Conservation (phyloP, 2,329 filamentous ascomycete species). For the Cladorrhinum sp. region DNA sequence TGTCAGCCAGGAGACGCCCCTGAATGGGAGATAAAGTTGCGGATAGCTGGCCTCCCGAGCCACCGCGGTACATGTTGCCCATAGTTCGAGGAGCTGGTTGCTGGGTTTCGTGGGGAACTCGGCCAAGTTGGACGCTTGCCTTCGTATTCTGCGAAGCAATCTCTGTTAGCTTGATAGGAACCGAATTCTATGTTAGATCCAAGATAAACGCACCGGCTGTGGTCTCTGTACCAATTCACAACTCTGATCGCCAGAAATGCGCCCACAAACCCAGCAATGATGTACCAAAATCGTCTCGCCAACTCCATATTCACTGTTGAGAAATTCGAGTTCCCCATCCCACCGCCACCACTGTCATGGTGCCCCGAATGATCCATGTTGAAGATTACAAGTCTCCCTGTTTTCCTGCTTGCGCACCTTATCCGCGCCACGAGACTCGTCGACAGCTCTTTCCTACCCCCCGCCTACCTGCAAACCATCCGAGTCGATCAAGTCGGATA, state of each 20-base stretch:
- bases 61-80: slow-evolving; percentile 59
- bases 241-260: slow-evolving; percentile 40
- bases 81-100: slow-evolving; percentile 45
- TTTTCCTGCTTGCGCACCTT: too few relatives aligned
- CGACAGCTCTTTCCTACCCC: too few relatives aligned
- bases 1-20: slow-evolving; percentile 52
- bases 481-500: too few relatives aligned
- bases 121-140: slow-evolving; percentile 42
- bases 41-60: slow-evolving; percentile 56
- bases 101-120: slow-evolving; percentile 52
- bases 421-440: background rate
- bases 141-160: slow-evolving; percentile 43
- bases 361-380: slow-evolving; percentile 19
- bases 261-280: slow-evolving; percentile 49
- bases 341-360: slow-evolving; percentile 32
- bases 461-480: too few relatives aligned
- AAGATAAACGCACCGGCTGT: slow-evolving; percentile 39
- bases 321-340: slow-evolving; percentile 38
- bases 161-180: background rate
- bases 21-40: slow-evolving; percentile 48
- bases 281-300: slow-evolving; percentile 58
- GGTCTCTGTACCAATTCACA: slow-evolving; percentile 43
- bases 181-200: background rate
- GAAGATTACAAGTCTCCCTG: slow-evolving; percentile 10
- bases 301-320: slow-evolving; percentile 47